Evolutionary conservation across 169 alveolate species (phyloP).

Genomic region (Theileria sp.): DNA sequence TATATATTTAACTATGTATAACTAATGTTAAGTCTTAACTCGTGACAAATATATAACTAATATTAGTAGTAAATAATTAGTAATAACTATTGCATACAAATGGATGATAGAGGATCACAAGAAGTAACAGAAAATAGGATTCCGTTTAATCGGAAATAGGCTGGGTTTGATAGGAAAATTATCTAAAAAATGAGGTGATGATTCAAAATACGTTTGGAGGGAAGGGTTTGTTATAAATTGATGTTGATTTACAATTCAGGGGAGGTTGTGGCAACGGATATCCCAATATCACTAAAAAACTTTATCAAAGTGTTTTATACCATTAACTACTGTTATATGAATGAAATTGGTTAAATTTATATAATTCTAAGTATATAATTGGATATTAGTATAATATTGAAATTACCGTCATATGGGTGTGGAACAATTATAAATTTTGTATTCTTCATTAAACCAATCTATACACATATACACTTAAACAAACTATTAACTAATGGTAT

Average conservation of each 20-base stretch:
- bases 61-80: neutral
- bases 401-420: conserved; percentile 56
- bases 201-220: conserved; percentile 38
- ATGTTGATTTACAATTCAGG: conserved; percentile 36
- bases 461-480: neutral
- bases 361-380: neutral
- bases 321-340: neutral
- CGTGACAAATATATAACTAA: too few relatives aligned
- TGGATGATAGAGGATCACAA: conserved; percentile 61
- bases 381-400: too few relatives aligned
- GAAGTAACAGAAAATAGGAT: conserved; percentile 58
- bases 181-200: neutral
- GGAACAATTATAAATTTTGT: conserved; percentile 61
- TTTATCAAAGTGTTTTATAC: neutral
- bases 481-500: too few relatives aligned
- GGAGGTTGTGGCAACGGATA: conserved; percentile 70
- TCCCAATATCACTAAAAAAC: conserved; percentile 34
- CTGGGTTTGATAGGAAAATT: conserved; percentile 63
- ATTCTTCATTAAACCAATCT: conserved; percentile 22
- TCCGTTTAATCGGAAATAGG: conserved; percentile 46
- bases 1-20: neutral
- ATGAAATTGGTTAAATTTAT: neutral
- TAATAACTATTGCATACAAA: conserved; percentile 36
- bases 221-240: neutral
- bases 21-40: neutral